A percentile compares a stretch with the other conserved stretches of the same genome.
These are phyloP conservation scores for Pythium volutum DNA, from an alignment of 352 stramenopile genomes.

Conservation along the genomic window DNA sequence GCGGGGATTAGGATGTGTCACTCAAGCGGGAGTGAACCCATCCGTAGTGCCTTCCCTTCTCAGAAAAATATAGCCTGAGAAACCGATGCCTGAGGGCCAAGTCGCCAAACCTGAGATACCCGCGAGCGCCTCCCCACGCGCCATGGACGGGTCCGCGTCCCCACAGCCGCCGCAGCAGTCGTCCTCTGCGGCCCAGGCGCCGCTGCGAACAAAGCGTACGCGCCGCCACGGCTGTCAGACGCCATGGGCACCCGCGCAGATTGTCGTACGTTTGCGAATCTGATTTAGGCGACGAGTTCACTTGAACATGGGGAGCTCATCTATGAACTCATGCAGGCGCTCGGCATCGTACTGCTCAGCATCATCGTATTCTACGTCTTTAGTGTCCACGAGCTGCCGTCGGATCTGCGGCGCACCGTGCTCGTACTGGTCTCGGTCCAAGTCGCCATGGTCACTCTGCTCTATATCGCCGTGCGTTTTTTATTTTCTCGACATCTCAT, in stretches of 20 bases:
- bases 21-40: conserved; percentile 18
- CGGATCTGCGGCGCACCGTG: conserved; percentile 32
- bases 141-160: neutral
- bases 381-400: conserved; percentile 41
- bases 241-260: conserved; percentile 27
- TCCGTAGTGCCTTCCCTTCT: conserved; percentile 14
- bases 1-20: conserved; percentile 9
- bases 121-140: neutral
- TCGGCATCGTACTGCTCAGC: conserved; percentile 34
- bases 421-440: conserved; percentile 45
- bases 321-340: conserved; percentile 28
- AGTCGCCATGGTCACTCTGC: conserved; percentile 30
- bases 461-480: conserved; percentile 31
- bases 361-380: conserved; percentile 44
- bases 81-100: neutral
- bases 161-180: neutral
- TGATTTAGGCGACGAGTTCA: neutral
- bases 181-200: neutral
- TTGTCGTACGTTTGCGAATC: conserved; percentile 13
- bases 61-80: conserved; percentile 5
- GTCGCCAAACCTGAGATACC: conserved; percentile 6
- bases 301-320: neutral
- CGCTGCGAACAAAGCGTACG: neutral
- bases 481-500: neutral
- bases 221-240: conserved; percentile 49